Evolutionary conservation across 805 yeast species (phyloP).

Genomic region (Kluyveromyces lactis): DNA sequence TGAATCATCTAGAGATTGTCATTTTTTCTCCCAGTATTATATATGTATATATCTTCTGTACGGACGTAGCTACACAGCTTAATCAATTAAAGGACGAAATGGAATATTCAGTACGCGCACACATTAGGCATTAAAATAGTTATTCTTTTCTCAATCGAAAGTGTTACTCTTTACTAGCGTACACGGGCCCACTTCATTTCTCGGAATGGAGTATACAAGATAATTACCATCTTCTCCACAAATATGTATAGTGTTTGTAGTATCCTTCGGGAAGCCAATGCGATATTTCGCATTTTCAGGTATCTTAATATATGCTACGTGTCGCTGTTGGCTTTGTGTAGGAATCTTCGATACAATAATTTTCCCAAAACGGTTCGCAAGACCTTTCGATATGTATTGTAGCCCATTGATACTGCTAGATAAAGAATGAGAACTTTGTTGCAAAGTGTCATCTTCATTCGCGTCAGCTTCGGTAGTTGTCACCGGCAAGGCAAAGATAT

Average conservation of each 20-base stretch:
- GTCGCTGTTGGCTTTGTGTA: slow-evolving; percentile 23
- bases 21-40: too few relatives aligned
- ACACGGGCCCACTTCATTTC: slow-evolving; percentile 20
- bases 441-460: slow-evolving; percentile 1
- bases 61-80: too few relatives aligned
- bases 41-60: too few relatives aligned
- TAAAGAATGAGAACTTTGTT: not conserved
- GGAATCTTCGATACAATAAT: slow-evolving; percentile 23
- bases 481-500: slow-evolving; percentile 64
- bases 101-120: too few relatives aligned
- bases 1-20: too few relatives aligned
- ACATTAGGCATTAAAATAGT: too few relatives aligned
- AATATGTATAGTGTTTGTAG: slow-evolving; percentile 21
- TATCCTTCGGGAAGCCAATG: slow-evolving; percentile 28
- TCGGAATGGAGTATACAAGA: slow-evolving; percentile 21
- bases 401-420: not conserved
- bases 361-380: slow-evolving; percentile 20
- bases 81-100: too few relatives aligned
- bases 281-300: slow-evolving; percentile 14
- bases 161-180: slow-evolving; percentile 21
- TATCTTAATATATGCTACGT: slow-evolving; percentile 24
- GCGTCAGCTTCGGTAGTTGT: not conserved
- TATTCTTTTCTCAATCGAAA: slow-evolving; percentile 5
- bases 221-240: slow-evolving; percentile 25
- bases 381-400: slow-evolving; percentile 12